phyloP scores from a whole-genome alignment of 2,329 filamentous ascomycete genomes.

The Claviceps sorghi region DNA sequence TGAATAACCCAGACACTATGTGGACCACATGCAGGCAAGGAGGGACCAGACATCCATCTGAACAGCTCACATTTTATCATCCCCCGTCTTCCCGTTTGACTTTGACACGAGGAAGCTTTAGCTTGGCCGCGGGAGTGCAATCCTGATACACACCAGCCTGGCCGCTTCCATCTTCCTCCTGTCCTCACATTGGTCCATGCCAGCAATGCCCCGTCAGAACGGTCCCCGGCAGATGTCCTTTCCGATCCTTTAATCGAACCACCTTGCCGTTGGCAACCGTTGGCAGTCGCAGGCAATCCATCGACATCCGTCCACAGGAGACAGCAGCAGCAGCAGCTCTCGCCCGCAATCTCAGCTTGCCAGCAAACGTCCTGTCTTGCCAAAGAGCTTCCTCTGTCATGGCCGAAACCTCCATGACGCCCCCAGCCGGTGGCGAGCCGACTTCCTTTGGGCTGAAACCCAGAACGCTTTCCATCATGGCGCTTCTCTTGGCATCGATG shows the following conservation, averaged over 20 bases:
- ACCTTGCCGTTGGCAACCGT: neutral
- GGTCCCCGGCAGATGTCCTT: neutral
- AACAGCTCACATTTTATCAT: neutral
- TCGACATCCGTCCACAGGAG: no score
- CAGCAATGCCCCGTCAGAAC: neutral
- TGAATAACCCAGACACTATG: neutral
- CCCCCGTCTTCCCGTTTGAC: neutral
- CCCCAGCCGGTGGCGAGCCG: slow-evolving; percentile 11
- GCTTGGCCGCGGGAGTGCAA: neutral
- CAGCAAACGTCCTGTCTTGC: neutral
- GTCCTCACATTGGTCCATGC: neutral
- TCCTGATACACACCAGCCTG: neutral
- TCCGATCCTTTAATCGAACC: neutral
- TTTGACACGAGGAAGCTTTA: neutral
- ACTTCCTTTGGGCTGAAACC: slow-evolving; percentile 18
- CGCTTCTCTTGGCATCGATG: slow-evolving; percentile 9
- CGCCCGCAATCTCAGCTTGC: neutral
- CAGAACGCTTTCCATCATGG: slow-evolving; percentile 13
- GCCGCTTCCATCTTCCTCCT: neutral
- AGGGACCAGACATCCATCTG: neutral
- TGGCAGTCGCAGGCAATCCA: neutral
- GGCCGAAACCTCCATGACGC: slow-evolving; percentile 16
- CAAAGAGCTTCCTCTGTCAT: slow-evolving; percentile 6
- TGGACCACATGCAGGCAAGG: neutral
- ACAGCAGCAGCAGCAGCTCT: neutral